Conservation (phyloP, 768 basidiomycete species). For the Boletus tylopilopsis region DNA sequence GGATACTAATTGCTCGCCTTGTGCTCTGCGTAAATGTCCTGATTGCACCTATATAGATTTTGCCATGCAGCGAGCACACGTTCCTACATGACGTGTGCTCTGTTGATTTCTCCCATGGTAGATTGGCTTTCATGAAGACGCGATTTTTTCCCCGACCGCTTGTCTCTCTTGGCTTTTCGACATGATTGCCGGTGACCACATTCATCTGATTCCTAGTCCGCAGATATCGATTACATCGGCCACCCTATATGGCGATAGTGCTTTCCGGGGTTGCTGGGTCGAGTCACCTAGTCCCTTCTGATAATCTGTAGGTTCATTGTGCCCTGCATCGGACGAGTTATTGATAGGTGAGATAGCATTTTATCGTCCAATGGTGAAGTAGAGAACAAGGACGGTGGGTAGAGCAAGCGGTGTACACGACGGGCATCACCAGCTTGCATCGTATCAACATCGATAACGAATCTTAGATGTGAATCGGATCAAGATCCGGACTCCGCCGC, state of each 20-base stretch:
- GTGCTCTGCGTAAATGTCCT: not conserved
- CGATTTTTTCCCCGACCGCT: not conserved
- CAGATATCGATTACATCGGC: not conserved
- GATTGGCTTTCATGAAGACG: not conserved
- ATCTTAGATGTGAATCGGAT: constrained; percentile 45
- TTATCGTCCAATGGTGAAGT: constrained; percentile 4
- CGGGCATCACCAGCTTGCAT: constrained; percentile 11
- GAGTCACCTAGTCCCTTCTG: not conserved
- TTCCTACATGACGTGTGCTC: not conserved
- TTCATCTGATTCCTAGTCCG: not conserved
- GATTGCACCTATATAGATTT: too few relatives aligned
- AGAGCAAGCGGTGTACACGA: too few relatives aligned
- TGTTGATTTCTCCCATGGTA: not conserved
- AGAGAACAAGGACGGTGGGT: not conserved
- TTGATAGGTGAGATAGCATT: constrained; percentile 25
- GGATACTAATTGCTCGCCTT: not conserved
- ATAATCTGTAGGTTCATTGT: constrained; percentile 8
- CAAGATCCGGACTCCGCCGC: constrained; percentile 72
- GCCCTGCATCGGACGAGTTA: constrained; percentile 14
- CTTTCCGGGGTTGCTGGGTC: not conserved
- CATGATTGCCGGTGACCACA: constrained; percentile 3
- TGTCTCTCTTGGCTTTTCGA: not conserved
- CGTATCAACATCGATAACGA: constrained; percentile 30
- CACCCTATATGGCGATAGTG: too few relatives aligned
- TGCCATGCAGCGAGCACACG: not conserved